Percentiles rank a stretch among this genome's conserved stretches.
Conservation (phyloP, 805 yeast species). For the Ogataea methylovora region DNA sequence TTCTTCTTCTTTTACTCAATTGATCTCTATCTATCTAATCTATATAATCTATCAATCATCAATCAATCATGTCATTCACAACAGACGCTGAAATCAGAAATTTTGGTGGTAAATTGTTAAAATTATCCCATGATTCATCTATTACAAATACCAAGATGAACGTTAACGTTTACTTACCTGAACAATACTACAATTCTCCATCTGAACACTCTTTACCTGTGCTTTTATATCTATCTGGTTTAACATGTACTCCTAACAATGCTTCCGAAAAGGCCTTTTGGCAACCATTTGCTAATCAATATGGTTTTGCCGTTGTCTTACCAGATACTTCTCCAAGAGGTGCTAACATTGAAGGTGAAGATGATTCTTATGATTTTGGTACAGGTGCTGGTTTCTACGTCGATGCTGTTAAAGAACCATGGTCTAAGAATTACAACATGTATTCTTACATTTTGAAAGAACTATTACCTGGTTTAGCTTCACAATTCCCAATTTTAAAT, state of each 20-base stretch:
- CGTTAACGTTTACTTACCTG: slow-evolving; percentile 78
- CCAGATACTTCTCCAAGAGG: slow-evolving; percentile 98
- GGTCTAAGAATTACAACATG: slow-evolving; percentile 74
- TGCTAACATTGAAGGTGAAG: slow-evolving; percentile 64
- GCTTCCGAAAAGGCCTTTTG: slow-evolving; percentile 90
- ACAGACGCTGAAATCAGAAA: slow-evolving; percentile 46
- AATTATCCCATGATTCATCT: slow-evolving; percentile 66
- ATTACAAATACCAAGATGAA: slow-evolving; percentile 68
- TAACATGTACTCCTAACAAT: slow-evolving; percentile 90
- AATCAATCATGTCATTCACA: slow-evolving; percentile 39
- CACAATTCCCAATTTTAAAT: slow-evolving; percentile 43
- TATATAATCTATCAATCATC: neutral
- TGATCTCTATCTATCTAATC: no score
- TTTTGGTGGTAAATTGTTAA: slow-evolving; percentile 71
- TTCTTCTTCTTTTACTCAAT: no score
- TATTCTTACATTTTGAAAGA: slow-evolving; percentile 75
- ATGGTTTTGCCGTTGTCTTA: slow-evolving; percentile 81
- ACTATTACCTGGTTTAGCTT: slow-evolving; percentile 45
- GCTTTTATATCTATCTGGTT: slow-evolving; percentile 73
- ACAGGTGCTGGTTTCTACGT: slow-evolving; percentile 94
- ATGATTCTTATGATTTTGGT: slow-evolving; percentile 76
- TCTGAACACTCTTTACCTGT: slow-evolving; percentile 48
- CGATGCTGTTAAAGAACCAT: slow-evolving; percentile 72
- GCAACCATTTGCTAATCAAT: slow-evolving; percentile 70
- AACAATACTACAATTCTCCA: slow-evolving; percentile 30